Base-by-base conservation (phyloP, 139 green algal species). In the Edaphochlamys debaryana region DNA sequence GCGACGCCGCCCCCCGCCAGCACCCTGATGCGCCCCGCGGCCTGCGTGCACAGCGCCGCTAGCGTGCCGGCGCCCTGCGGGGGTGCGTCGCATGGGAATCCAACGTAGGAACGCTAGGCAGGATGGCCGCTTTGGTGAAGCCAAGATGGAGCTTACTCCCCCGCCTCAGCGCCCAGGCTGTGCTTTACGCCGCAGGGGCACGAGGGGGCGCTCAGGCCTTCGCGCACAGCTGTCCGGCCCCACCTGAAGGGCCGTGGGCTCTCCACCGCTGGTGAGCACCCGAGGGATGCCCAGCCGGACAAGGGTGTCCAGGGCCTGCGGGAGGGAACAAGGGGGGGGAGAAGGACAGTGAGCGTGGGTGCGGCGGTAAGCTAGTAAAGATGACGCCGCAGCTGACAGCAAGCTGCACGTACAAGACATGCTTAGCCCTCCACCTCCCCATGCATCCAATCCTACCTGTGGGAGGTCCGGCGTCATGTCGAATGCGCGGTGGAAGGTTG, bases 401-500 rank as follows among this genome's bases (percentile, higher is more conserved):
- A 25, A 4, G 15, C 17, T 20, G 17, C 15, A 62, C 17, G 52
- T 25, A 63, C 56, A 4, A 9, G 56, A 1, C 23, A 63, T 32
- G 19, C 4, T 20, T 27, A 29, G 13, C 19, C 13, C 15, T 62
- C 4, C 19, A 27, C 9, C 4, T 22, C 13, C 9, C 2, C 13
- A 37, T 32, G 13, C n/a, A n/a, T n/a, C n/a, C n/a, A n/a, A 8
- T 5, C 36, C 37, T 9, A 81, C 74, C 58, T 60, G 6, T 1
- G 63, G 1, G 37, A 29, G 79, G 66, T 89, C 54, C 4, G 38
- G 32, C 11, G 56, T 68, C 85, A 86, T 82, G 66, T 89, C 85
- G 60, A 89, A 89, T 17, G 86, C 86, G 30, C 86, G 70, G 34
- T 89, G 86, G 25, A 89, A 89, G 36, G 86, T 89, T 30, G 78